Evolutionary conservation across 176 grass and related monocot species (phyloP), one percentile per base, ranked within the genome.

Genomic region (Triticum dicoccoides): DNA sequence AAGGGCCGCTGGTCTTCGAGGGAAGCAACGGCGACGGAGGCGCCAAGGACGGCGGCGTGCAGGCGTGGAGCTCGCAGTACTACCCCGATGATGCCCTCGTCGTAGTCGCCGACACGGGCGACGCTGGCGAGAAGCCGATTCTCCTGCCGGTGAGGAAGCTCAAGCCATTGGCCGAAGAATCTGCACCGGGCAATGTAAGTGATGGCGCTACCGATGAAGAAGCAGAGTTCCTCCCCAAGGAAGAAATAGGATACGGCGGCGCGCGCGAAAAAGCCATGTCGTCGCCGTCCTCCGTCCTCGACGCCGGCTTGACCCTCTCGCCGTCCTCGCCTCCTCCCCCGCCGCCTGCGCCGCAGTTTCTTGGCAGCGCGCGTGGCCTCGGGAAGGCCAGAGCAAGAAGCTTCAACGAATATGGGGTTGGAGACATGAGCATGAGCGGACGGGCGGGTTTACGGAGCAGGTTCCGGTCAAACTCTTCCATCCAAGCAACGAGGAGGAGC

Each of bases 51-150:
- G 85, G 68, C 11, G 49, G 69, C 76, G 39, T 88, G 61, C 87
- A 93, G 80, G 86, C 87, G 30, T 93, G 91, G 94, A 91, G 87
- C 91, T 91, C 86, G 7, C 79, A 62, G 82, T 90, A 96, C 84
- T 64, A 69, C 34, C 39, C 82, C 0, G 76, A 93, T 27, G 68
- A 91, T 18, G 68, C 91, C 41, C 89, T 93, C 49, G 82, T 96
- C 41, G 78, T 91, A 15, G 73, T 96, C 5, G 81, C 87, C 39
- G 77, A 76, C 58, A 0, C 58, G 0, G 67, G 59, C 24, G 25
- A 80, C 56, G 32, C 23, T 1, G 6, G 63, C 17, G 87, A 91
- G 37, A 88, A 78, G 54, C 94, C 91, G 41, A 73, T 91, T 24
- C 66, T 77, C 23, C 78, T 93, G 66, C 94, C 94, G 3, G 83